Conservation (phyloP, 2,329 filamentous ascomycete genomes). For the Fusarium proliferatum region DNA sequence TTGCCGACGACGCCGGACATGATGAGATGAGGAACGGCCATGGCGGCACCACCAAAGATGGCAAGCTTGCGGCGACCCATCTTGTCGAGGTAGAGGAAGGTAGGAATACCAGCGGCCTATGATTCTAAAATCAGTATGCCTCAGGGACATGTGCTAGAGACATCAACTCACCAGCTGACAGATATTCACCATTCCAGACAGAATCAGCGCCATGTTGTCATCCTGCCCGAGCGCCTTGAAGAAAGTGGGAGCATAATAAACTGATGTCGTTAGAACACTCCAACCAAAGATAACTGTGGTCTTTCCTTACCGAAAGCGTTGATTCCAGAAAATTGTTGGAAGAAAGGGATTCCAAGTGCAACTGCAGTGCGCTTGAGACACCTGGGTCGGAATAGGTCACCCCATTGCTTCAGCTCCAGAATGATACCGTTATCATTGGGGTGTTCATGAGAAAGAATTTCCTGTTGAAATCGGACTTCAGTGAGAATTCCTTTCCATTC, state of each 20-base stretch:
- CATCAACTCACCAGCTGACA: conserved; percentile 43
- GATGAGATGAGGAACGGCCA: conserved; percentile 31
- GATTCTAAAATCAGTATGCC: accelerated
- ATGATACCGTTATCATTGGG: background rate
- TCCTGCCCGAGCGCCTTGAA: conserved; percentile 44
- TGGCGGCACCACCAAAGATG: conserved; percentile 24
- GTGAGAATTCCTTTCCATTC: conserved; percentile 63
- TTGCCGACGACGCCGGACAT: conserved; percentile 32
- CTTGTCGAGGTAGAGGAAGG: conserved; percentile 45
- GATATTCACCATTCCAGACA: conserved; percentile 50
- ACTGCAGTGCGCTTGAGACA: conserved; percentile 1
- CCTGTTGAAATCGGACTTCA: conserved; percentile 59
- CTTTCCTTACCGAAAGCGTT: background rate
- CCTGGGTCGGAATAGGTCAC: background rate
- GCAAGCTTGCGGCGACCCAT: conserved; percentile 45
- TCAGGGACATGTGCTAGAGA: background rate
- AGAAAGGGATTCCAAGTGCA: conserved; percentile 29
- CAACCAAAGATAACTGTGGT: accelerated
- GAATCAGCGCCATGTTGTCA: conserved; percentile 45
- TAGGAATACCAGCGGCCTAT: conserved; percentile 36
- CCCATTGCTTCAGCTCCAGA: conserved; percentile 10
- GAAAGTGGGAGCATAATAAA: conserved; percentile 45
- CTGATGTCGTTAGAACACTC: background rate
- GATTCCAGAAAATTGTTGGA: conserved; percentile 34
- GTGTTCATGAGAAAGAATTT: conserved; percentile 10